Base-by-base conservation (phyloP, 2,329 filamentous ascomycete genomes). In the Penicillium sp. region DNA sequence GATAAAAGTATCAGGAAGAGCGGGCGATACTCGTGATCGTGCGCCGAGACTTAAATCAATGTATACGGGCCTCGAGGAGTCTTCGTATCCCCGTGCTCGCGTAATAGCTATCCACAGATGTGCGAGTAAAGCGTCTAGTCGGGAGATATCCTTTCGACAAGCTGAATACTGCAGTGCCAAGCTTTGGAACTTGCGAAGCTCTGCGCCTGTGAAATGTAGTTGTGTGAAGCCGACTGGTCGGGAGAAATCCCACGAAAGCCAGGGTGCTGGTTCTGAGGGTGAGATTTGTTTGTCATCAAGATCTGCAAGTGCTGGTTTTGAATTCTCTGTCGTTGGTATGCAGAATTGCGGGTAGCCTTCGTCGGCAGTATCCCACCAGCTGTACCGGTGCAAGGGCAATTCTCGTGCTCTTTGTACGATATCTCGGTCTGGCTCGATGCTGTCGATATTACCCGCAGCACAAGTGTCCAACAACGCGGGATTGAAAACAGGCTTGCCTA, bases 31-130 rank as follows among this genome's bases (percentile, higher is more conserved):
- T 6, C 77, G 71, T 2, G 61, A 35, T 8, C 79, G 73, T 0
- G 74, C 59, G 3, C 77, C 77, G 4, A 79, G 67, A 0, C 75
- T 73, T 13, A 78, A 56, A 56, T 80, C 54, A 6, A 79, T 55
- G 53, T 50, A 54, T 18, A 50, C n/a, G 1, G 18, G 27, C 26
- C 26, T 38, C 6, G 27, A 3, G 11, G 46, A 43, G 2, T 27
- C n/a, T 10, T 26, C 29, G 4, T 50, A 23, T 18, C 40, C 38
- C 9, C 51, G 51, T 13, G 46, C 39, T 38, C 19, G 26, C 1
- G 27, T 44, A 18, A 54, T 54, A 1, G 13, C 3, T 19, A 26
- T 14, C 51, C 51, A 54, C 18, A 54, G 7, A n/a, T 50, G 18
- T 9, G 51, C 51, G 10, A 54, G 46, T 2, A 54, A 14, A 13